A percentile compares a stretch with the other conserved stretches of the same genome.
Evolutionary conservation across 345 rosid species (phyloP).

Genomic region (Trapa incisa): DNA sequence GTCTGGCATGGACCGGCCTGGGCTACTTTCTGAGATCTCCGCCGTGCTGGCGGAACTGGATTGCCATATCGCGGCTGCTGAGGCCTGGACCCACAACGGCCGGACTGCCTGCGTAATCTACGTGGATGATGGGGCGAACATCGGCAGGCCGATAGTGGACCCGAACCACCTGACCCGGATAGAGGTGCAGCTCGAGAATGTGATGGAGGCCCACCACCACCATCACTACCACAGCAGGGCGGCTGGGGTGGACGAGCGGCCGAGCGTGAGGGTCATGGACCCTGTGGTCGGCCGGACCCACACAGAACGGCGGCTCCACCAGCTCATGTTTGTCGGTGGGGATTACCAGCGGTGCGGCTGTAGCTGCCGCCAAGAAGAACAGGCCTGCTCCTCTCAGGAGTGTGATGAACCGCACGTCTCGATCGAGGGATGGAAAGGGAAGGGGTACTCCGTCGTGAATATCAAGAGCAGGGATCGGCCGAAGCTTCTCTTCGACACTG

Average conservation of each 20-base stretch:
- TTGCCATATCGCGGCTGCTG: constrained; percentile 57
- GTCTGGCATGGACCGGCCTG: constrained; percentile 59
- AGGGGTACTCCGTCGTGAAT: constrained; percentile 63
- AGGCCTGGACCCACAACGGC: constrained; percentile 73
- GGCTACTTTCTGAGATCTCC: constrained; percentile 67
- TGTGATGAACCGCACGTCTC: constrained; percentile 49
- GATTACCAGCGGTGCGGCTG: constrained; percentile 53
- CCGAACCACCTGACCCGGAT: constrained; percentile 31
- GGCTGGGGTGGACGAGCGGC: constrained; percentile 25
- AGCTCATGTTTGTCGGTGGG: constrained; percentile 48
- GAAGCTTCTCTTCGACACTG: constrained; percentile 72
- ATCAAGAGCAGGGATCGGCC: constrained; percentile 63
- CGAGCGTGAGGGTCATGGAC: constrained; percentile 38
- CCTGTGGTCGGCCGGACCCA: constrained; percentile 46
- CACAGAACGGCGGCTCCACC: constrained; percentile 79
- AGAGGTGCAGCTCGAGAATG: constrained; percentile 40
- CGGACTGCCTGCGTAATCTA: constrained; percentile 60
- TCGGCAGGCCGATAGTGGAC: constrained; percentile 46
- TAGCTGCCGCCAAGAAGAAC: constrained; percentile 22
- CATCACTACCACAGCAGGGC: constrained; percentile 31
- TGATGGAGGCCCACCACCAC: constrained; percentile 67
- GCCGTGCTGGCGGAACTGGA: constrained; percentile 52
- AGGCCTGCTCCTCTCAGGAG: background rate
- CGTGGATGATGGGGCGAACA: constrained; percentile 40
- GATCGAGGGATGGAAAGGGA: constrained; percentile 53